Evolutionary conservation across 805 yeast species (phyloP), one percentile per base, ranked within the genome.

Genomic region (Kluyveromyces siamensis): DNA sequence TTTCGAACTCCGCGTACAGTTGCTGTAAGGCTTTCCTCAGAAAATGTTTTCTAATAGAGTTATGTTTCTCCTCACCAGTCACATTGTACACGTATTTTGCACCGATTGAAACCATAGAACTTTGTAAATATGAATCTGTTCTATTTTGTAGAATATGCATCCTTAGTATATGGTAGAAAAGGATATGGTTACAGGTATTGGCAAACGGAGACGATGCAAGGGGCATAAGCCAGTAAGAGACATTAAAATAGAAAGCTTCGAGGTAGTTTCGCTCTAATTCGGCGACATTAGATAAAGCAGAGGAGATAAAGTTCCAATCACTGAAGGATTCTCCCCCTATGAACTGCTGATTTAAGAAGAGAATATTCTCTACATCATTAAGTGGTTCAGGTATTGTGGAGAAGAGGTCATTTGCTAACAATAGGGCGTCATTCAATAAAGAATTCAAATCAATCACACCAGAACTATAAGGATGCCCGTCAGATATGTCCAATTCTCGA

Each of bases 171-270:
- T 49, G 50, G 21, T 51, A 42, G 30, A 51, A 51, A 27, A 51
- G 27, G 39, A 51, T 37, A n/a, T 54, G 52, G 27, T 52, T 52
- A 19, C 52, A 47, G 27, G 48, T 46, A 16, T 51, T 46, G 16
- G 44, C 48, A 5, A 43, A 38, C 7, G 54, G 48, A 2, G 49
- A 45, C 9, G 40, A 21, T 27, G 53, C 53, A 19, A 47, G 49
- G 2, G 58, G 58, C 48, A 49, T 49, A 9, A 54, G 45, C 58
- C 58, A 54, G 38, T 48, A 54, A 7, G 56, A 47, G 1, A 47
- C 49, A 27, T 54, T 49, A 7, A 52, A 44, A 40, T 52, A 50
- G 37, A 54, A 54, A 4, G 48, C 44, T 25, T 48, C 40, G 14
- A 53, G 45, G 30, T 54, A 51, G 11, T 30, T 41, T 21, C 51